A percentile compares a stretch with the other conserved stretches of the same genome.
Evolutionary conservation across 192 early-diverging fungal species (phyloP).

Genomic region (Geranomyces variabilis): DNA sequence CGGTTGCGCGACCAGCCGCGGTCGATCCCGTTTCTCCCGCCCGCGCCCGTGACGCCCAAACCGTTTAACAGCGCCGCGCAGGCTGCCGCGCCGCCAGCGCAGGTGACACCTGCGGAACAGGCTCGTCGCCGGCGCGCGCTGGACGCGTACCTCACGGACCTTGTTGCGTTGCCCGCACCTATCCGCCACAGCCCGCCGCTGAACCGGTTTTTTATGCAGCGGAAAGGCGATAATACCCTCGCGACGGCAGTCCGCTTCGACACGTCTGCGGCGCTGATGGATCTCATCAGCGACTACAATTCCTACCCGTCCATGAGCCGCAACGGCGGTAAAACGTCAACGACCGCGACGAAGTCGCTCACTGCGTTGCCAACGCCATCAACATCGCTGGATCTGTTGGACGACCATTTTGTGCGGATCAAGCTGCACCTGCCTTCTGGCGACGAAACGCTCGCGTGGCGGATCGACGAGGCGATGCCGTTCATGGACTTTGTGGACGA

Average conservation of each 20-base stretch:
- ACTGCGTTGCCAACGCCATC: not conserved
- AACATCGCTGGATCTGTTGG: not conserved
- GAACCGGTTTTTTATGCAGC: conserved; percentile 34
- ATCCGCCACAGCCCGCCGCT: conserved; percentile 14
- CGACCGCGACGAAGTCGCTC: not conserved
- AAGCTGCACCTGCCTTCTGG: conserved; percentile 28
- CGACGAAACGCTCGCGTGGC: conserved; percentile 29
- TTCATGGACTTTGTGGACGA: conserved; percentile 36
- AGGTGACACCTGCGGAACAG: conserved; percentile 1
- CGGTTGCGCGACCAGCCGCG: conserved; percentile 29
- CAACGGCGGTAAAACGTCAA: conserved; percentile 5
- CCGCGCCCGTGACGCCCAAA: conserved; percentile 10
- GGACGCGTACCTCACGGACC: conserved; percentile 33
- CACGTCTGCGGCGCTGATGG: conserved; percentile 25
- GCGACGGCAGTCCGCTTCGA: conserved; percentile 19
- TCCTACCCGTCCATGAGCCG: conserved; percentile 11
- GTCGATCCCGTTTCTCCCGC: conserved; percentile 38
- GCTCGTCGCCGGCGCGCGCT: conserved; percentile 13
- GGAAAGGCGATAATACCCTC: conserved; percentile 24
- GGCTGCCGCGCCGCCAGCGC: not conserved
- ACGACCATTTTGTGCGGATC: conserved; percentile 13
- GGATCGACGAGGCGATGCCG: conserved; percentile 12
- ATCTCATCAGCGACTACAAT: conserved; percentile 36
- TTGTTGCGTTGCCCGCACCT: conserved; percentile 23
- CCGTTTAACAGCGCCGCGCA: not conserved